Evolutionary conservation across 176 grass and related monocot species (phyloP).

Genomic region (Elaeis guineensis): DNA sequence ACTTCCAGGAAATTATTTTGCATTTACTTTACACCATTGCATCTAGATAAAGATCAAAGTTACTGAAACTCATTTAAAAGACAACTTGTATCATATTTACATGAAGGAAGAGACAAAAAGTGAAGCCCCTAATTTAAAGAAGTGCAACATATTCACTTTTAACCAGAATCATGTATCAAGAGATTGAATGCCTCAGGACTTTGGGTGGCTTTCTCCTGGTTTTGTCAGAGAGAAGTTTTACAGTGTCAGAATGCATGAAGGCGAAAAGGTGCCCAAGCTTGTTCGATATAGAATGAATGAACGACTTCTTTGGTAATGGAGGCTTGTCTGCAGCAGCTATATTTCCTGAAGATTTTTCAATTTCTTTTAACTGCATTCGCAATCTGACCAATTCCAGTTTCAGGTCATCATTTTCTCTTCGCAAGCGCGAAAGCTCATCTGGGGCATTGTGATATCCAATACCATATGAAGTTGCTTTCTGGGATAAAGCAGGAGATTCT

Average conservation of each 20-base stretch:
- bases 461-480: slow-evolving; percentile 24
- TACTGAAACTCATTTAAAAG: too few species aligned
- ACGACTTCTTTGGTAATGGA: slow-evolving; percentile 39
- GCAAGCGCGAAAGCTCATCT: slow-evolving; percentile 56
- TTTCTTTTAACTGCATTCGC: slow-evolving; percentile 49
- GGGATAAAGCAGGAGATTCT: slow-evolving; percentile 42
- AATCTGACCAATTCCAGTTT: slow-evolving; percentile 57
- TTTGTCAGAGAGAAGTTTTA: slow-evolving; percentile 18
- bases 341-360: not conserved
- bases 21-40: too few species aligned
- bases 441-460: slow-evolving; percentile 8
- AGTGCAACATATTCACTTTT: not conserved
- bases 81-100: slow-evolving; percentile 5
- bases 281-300: slow-evolving; percentile 63
- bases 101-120: slow-evolving; percentile 21
- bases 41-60: too few species aligned
- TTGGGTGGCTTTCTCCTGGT: slow-evolving; percentile 43
- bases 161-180: slow-evolving; percentile 25
- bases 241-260: slow-evolving; percentile 38
- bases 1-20: too few species aligned
- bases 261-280: slow-evolving; percentile 64
- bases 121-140: too few species aligned
- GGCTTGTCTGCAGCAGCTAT: slow-evolving; percentile 21
- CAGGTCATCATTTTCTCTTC: slow-evolving; percentile 87
- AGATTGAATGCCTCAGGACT: slow-evolving; percentile 81